Evolutionary conservation across 164 flowering plant genomes (phyloP).

Genomic region (Nelumbo lutea): DNA sequence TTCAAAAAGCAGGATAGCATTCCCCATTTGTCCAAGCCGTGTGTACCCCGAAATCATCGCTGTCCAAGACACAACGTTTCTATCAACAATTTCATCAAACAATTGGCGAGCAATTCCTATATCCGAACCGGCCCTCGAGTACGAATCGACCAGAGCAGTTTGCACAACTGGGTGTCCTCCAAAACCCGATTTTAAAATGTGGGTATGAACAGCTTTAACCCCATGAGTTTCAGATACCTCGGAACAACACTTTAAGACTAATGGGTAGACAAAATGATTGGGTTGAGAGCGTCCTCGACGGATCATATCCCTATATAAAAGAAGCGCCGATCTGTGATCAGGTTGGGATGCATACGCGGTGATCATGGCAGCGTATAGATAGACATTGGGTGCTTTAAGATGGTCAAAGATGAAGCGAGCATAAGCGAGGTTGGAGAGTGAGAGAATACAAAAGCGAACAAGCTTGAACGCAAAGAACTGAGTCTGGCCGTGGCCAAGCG

Average conservation of each 20-base stretch:
- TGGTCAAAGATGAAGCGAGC: conserved; percentile 52
- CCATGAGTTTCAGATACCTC: conserved; percentile 19
- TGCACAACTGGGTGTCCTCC: conserved; percentile 45
- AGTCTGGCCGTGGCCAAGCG: conserved; percentile 46
- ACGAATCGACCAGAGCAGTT: conserved; percentile 53
- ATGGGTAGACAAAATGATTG: conserved; percentile 51
- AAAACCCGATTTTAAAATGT: conserved; percentile 44
- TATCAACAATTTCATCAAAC: conserved; percentile 56
- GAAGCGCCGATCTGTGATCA: conserved; percentile 23
- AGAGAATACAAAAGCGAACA: conserved; percentile 45
- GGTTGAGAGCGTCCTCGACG: conserved; percentile 29
- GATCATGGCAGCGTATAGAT: conserved; percentile 54
- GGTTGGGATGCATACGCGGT: conserved; percentile 37
- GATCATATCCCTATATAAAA: conserved; percentile 40
- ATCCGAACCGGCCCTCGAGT: conserved; percentile 26
- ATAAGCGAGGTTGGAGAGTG: conserved; percentile 37
- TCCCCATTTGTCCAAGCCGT: not conserved
- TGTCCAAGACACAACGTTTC: not conserved
- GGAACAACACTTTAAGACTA: conserved; percentile 37
- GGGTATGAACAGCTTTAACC: conserved; percentile 41
- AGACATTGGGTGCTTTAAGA: conserved; percentile 38
- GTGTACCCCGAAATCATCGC: not conserved
- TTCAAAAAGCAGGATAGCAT: not conserved
- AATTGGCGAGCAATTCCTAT: conserved; percentile 33
- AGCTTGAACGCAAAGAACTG: conserved; percentile 64